These are phyloP conservation scores for Chlorella sp. DNA, from an alignment of 139 green algal species.

Conservation along the genomic window DNA sequence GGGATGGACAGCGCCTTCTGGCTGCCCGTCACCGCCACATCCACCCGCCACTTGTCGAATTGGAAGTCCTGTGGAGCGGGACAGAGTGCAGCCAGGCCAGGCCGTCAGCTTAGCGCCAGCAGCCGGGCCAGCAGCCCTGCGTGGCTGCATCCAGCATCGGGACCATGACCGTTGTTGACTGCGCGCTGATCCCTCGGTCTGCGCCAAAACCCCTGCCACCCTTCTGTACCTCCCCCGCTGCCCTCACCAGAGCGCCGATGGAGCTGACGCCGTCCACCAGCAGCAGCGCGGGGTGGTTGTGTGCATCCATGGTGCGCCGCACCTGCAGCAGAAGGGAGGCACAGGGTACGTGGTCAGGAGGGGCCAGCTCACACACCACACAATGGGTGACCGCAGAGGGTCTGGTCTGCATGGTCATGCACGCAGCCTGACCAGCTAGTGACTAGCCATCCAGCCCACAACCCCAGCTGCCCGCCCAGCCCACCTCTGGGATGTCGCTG, in stretches of 20 bases:
- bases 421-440: background rate
- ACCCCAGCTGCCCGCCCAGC: background rate
- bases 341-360: no score
- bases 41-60: slow-evolving; percentile 96
- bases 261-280: slow-evolving; percentile 94
- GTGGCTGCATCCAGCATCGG: no score
- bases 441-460: background rate
- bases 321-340: slow-evolving; percentile 32
- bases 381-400: no score
- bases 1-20: slow-evolving; percentile 98
- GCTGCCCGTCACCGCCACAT: slow-evolving; percentile 95
- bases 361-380: background rate
- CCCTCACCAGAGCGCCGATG: slow-evolving; percentile 75
- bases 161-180: no score
- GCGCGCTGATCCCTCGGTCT: no score
- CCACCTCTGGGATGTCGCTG: slow-evolving; percentile 77
- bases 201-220: no score
- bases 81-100: no score
- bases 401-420: background rate
- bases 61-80: slow-evolving; percentile 35
- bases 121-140: no score
- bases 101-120: no score
- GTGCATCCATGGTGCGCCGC: slow-evolving; percentile 77
- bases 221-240: no score
- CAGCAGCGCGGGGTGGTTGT: slow-evolving; percentile 88